phyloP scores from a whole-genome alignment of 441 rosid species.

The Adansonia rubrostipa region DNA sequence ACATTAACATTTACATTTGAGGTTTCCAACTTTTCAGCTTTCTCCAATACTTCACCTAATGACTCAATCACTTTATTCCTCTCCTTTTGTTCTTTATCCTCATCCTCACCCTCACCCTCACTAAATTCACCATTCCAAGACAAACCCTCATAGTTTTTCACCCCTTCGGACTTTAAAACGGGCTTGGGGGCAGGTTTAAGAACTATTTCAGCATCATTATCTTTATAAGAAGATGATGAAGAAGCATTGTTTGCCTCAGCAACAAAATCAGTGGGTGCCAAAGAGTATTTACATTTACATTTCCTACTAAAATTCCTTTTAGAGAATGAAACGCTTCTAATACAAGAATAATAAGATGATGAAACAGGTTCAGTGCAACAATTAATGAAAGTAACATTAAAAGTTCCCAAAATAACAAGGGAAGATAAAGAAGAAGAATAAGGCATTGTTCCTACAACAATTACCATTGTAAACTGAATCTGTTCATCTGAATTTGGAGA shows the following conservation, averaged over 20 bases:
- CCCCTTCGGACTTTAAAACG: slow-evolving; percentile 53
- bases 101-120: slow-evolving; percentile 34
- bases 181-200: slow-evolving; percentile 89
- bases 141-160: slow-evolving; percentile 39
- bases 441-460: slow-evolving; percentile 79
- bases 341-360: slow-evolving; percentile 58
- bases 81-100: slow-evolving; percentile 50
- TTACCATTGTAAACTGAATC: slow-evolving; percentile 51
- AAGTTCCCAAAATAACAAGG: slow-evolving; percentile 57
- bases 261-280: slow-evolving; percentile 70
- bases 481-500: slow-evolving; percentile 13
- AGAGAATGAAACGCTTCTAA: slow-evolving; percentile 64
- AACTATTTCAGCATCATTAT: slow-evolving; percentile 56
- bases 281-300: slow-evolving; percentile 86
- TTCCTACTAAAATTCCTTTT: slow-evolving; percentile 58
- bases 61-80: slow-evolving; percentile 81
- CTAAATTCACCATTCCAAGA: slow-evolving; percentile 42
- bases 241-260: slow-evolving; percentile 66
- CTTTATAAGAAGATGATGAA: slow-evolving; percentile 59
- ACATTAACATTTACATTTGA: slow-evolving; percentile 42
- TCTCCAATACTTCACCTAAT: slow-evolving; percentile 86
- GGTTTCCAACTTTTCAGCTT: slow-evolving; percentile 79
- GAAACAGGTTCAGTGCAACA: slow-evolving; percentile 47
- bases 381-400: slow-evolving; percentile 23
- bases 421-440: slow-evolving; percentile 74